phyloP scores from a whole-genome alignment of 73 alveolate genomes.

The Symbiodinium pilosum region DNA sequence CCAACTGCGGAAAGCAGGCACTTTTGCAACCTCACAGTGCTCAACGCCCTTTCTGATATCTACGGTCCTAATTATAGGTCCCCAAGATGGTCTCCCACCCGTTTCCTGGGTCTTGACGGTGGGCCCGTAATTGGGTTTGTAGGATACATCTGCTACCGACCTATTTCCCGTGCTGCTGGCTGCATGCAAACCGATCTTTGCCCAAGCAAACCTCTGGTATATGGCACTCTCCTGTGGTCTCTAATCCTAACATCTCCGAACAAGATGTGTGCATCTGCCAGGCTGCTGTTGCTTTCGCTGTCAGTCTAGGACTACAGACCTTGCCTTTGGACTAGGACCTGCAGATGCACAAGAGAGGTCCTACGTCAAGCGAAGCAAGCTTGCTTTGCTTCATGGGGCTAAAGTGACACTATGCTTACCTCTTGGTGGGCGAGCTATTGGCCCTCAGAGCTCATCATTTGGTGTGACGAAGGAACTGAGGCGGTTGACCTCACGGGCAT shows the following conservation, averaged over 20 bases:
- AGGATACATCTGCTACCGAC: too few relatives aligned
- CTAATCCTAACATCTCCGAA: too few relatives aligned
- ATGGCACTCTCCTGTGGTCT: neutral
- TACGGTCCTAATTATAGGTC: too few relatives aligned
- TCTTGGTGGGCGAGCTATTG: conserved; percentile 2
- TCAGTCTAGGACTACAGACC: neutral
- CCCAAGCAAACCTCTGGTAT: conserved; percentile 26
- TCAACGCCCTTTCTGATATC: too few relatives aligned
- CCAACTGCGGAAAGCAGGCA: neutral
- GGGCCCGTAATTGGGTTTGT: too few relatives aligned
- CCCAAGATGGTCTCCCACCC: too few relatives aligned
- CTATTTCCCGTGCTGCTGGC: neutral
- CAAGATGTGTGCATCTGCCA: neutral
- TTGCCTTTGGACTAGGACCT: too few relatives aligned
- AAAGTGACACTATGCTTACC: neutral
- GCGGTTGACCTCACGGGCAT: conserved; percentile 51
- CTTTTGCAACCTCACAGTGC: too few relatives aligned
- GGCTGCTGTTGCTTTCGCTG: neutral
- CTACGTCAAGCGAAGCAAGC: neutral
- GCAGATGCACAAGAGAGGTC: neutral
- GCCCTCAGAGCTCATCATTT: conserved; percentile 72
- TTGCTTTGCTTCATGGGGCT: neutral
- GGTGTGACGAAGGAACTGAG: conserved; percentile 78
- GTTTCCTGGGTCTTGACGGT: too few relatives aligned
- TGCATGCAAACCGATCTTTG: too few relatives aligned